Conservation (phyloP, 441 rosid genomes). For the Syzygium malaccense region DNA sequence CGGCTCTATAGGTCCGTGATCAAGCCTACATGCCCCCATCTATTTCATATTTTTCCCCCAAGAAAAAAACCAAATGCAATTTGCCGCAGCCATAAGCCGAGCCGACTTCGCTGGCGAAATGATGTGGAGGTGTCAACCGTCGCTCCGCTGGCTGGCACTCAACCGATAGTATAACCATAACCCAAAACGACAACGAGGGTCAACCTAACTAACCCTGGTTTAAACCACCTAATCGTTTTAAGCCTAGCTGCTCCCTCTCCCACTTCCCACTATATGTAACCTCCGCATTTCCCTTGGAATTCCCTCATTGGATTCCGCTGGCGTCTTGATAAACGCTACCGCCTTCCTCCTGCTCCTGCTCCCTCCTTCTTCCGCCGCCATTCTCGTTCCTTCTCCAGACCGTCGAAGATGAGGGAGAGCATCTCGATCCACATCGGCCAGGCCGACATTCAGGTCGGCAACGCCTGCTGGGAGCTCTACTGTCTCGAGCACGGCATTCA, state of each 20-base stretch:
- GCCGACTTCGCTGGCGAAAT: background rate
- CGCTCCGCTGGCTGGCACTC: background rate
- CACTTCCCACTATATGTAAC: background rate
- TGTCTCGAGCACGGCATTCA: conserved; percentile 3
- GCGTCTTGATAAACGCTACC: background rate
- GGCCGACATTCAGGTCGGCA: conserved; percentile 6
- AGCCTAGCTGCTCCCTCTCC: background rate
- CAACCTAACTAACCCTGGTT: background rate
- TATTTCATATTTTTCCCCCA: background rate
- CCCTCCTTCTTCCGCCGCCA: too few species aligned
- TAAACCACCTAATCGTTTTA: background rate
- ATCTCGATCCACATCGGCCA: conserved; percentile 4
- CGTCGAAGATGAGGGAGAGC: conserved; percentile 3
- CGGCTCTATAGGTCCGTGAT: background rate
- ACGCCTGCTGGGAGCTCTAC: conserved; percentile 5
- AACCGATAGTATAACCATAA: background rate
- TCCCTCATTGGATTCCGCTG: background rate
- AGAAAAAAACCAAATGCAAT: background rate
- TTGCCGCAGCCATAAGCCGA: background rate
- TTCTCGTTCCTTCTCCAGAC: background rate
- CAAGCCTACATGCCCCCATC: background rate
- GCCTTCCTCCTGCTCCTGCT: background rate
- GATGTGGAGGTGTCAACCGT: background rate
- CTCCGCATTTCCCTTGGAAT: background rate
- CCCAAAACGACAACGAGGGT: background rate